phyloP scores from a whole-genome alignment of 257 asterid genomes.

The Coffea eugenioides region DNA sequence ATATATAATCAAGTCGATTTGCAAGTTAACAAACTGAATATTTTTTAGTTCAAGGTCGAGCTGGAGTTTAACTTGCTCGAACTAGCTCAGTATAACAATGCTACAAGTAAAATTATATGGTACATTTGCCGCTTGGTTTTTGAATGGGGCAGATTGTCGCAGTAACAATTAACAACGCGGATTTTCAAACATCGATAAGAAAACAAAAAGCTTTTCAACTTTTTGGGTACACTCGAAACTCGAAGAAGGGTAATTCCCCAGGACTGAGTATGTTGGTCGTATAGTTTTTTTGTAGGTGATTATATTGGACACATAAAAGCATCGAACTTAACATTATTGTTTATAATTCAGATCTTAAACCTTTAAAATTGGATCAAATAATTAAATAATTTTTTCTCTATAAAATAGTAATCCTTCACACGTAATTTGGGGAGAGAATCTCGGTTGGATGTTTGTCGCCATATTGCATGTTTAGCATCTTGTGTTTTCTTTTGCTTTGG shows the following conservation, averaged over 20 bases:
- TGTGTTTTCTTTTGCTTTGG: not conserved
- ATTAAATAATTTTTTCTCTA: not conserved
- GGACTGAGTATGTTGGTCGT: conserved; percentile 62
- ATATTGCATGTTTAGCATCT: conserved; percentile 1
- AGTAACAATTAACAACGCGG: not conserved
- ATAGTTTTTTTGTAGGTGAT: conserved; percentile 11
- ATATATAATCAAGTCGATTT: no score
- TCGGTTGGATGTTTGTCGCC: conserved; percentile 69
- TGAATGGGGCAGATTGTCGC: not conserved
- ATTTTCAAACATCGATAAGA: conserved; percentile 4
- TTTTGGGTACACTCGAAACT: conserved; percentile 4
- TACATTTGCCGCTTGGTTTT: not conserved
- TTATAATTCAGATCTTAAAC: conserved; percentile 18
- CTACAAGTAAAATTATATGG: not conserved
- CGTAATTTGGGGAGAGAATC: conserved; percentile 65
- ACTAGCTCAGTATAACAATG: no score
- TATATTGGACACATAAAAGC: conserved; percentile 1
- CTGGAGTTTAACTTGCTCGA: no score
- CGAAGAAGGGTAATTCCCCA: conserved; percentile 30
- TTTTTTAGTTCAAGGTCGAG: no score
- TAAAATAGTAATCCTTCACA: conserved; percentile 32
- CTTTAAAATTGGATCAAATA: conserved; percentile 16
- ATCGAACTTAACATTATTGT: conserved; percentile 7
- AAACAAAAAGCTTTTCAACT: conserved; percentile 25
- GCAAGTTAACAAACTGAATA: no score